Percentiles rank a stretch among this genome's conserved stretches.
These are phyloP conservation scores for Cutaneotrichosporon cyanovorans DNA, from an alignment of 1,284 basidiomycete genomes.

Conservation along the genomic window DNA sequence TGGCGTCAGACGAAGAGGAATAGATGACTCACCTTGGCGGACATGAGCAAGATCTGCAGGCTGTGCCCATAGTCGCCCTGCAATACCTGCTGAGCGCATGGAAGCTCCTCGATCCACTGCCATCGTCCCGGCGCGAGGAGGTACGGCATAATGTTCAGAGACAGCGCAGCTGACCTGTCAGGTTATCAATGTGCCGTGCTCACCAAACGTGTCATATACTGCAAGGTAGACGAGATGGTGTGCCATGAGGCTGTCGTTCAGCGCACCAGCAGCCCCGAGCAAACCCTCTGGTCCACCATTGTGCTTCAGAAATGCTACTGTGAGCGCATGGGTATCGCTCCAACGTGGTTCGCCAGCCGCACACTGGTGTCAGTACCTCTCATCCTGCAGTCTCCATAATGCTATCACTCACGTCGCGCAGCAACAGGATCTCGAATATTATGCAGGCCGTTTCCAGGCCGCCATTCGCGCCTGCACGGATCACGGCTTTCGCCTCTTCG, in stretches of 20 bases:
- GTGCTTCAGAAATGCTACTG: conserved; percentile 2
- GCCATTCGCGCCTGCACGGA: conserved; percentile 1
- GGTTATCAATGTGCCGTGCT: neutral
- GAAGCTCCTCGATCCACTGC: conserved; percentile 11
- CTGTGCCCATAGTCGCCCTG: conserved; percentile 12
- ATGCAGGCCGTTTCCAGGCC: conserved; percentile 12
- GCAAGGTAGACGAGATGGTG: conserved; percentile 14
- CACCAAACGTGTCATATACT: conserved; percentile 11
- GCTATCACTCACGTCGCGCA: conserved; percentile 12
- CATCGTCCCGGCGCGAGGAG: neutral
- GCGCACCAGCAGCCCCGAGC: conserved; percentile 3
- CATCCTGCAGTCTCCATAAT: fast-evolving
- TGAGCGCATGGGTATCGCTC: conserved; percentile 6
- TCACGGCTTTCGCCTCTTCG: conserved; percentile 5
- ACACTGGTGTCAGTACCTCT: conserved; percentile 4
- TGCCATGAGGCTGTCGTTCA: conserved; percentile 7
- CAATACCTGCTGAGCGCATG: conserved; percentile 12
- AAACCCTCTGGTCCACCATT: conserved; percentile 8
- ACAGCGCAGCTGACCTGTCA: conserved; percentile 3
- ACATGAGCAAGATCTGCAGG: conserved; percentile 7
- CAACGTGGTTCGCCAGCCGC: conserved; percentile 9
- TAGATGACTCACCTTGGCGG: conserved; percentile 1
- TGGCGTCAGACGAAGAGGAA: neutral
- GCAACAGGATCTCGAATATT: conserved; percentile 9
- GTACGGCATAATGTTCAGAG: conserved; percentile 4